Conservation (phyloP, 805 yeast genomes). For the Teunomyces gatunensis region DNA sequence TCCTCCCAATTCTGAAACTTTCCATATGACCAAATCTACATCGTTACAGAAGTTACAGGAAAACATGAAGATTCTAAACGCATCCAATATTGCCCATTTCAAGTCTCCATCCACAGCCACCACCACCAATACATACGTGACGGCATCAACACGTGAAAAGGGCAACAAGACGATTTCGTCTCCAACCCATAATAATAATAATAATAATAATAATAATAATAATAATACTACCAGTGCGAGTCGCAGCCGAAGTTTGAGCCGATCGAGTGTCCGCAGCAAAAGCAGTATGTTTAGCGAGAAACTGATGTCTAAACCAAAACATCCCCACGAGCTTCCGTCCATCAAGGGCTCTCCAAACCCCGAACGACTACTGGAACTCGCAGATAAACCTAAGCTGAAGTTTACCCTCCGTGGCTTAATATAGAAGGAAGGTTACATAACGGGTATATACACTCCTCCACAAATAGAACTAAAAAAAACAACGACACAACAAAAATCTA, state of each 20-base stretch:
- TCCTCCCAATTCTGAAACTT: slow-evolving; percentile 9
- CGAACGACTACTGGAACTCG: slow-evolving; percentile 6
- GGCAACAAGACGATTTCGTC: slow-evolving; percentile 2
- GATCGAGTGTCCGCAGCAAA: slow-evolving; percentile 6
- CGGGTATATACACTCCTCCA: background rate
- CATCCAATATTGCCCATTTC: slow-evolving; percentile 10
- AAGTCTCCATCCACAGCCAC: slow-evolving; percentile 24
- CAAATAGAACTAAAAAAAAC: background rate
- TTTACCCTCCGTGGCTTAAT: slow-evolving; percentile 4
- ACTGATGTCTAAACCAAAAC: background rate
- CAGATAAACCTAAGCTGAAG: slow-evolving; percentile 11
- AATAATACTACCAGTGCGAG: background rate
- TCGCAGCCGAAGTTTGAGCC: background rate
- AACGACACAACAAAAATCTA: background rate
- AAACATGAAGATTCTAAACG: slow-evolving; percentile 1
- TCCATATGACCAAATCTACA: slow-evolving; percentile 18
- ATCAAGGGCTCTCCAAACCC: slow-evolving; percentile 14
- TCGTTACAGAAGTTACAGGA: slow-evolving; percentile 33
- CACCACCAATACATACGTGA: slow-evolving; percentile 9
- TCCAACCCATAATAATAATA: slow-evolving; percentile 3
- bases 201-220: no score
- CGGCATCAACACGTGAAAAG: slow-evolving; percentile 2
- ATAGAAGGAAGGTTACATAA: background rate
- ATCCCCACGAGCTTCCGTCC: slow-evolving; percentile 6
- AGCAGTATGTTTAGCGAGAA: slow-evolving; percentile 7